These are phyloP conservation scores for Phialophora chinensis DNA, from an alignment of 2,329 filamentous ascomycete genomes.

Conservation along the genomic window DNA sequence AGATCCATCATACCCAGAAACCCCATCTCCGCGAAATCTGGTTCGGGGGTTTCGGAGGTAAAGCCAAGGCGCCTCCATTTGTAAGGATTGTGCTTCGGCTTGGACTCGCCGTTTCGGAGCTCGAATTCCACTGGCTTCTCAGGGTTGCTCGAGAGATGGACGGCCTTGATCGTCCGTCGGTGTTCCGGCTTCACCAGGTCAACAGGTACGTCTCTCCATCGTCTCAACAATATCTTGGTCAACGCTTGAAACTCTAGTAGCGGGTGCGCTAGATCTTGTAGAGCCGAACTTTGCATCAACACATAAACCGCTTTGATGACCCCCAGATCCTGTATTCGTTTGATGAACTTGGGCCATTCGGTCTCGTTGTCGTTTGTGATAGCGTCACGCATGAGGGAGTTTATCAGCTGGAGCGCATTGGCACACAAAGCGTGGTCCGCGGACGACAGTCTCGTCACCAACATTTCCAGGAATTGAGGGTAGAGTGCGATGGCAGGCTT, in stretches of 20 bases:
- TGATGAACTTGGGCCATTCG: conserved; percentile 96
- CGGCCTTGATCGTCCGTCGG: conserved; percentile 79
- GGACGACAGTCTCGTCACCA: conserved; percentile 88
- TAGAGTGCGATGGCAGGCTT: conserved; percentile 91
- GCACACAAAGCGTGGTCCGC: conserved; percentile 95
- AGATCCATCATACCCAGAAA: conserved; percentile 98
- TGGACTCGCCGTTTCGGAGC: conserved; percentile 48
- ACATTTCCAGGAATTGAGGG: conserved; percentile 91
- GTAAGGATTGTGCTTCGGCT: conserved; percentile 76
- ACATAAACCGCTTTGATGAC: conserved; percentile 90
- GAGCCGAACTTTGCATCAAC: conserved; percentile 90
- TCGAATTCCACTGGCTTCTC: conserved; percentile 58
- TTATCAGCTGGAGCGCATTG: conserved; percentile 93
- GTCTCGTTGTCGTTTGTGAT: conserved; percentile 76
- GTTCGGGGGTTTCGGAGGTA: conserved; percentile 82
- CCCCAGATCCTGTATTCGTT: conserved; percentile 87
- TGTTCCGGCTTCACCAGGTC: conserved; percentile 89
- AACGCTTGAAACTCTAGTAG: conserved; percentile 91
- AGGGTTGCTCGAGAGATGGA: conserved; percentile 82
- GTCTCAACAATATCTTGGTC: conserved; percentile 83
- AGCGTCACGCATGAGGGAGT: conserved; percentile 90
- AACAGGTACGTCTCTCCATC: conserved; percentile 85
- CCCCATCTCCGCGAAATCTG: conserved; percentile 83
- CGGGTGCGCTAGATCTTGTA: conserved; percentile 89
- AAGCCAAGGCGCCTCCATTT: conserved; percentile 95